Base-by-base conservation (phyloP, 495 filamentous ascomycete genomes). In the Cryomyces antarcticus region DNA sequence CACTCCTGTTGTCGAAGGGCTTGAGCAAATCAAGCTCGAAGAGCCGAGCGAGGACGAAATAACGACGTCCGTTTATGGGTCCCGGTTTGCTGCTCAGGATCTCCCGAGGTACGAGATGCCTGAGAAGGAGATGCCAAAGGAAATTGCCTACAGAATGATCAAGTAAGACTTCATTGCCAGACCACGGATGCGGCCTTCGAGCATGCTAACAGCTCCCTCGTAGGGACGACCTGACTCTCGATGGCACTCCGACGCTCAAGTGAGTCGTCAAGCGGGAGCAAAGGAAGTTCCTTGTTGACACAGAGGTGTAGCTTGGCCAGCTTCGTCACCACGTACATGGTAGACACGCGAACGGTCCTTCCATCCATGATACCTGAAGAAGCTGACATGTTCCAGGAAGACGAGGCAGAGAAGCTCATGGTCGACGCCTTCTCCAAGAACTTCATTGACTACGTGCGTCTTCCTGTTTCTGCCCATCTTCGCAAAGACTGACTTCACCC, bases 141-240 rank as follows among this genome's bases (percentile, higher is more conserved):
- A 92, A 51, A 67, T 88, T n/a, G 85, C 85, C 9, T 87, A 92
- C 59, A 78, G 83, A 37, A 82, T 93, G 82, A 94, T 94, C 64
- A 87, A 85, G 63, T 55, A 34, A 49, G 51, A 36, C 17, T 24
- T 2, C 17, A 24, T 24, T 24, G 17, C 17, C 33, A 12, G 9
- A 27, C 11, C 38, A 27, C 6, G 7, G 5, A 37, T 45, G 6
- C 6, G 31, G 37, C 30, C 35, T 13, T 42, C 11, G 13, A 34
- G 29, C 24, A 37, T 5, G 38, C 28, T 38, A 5, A 24, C 17
- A 24, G 17, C 17, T 24, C 17, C 2, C 17, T 17, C 28, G 11
- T 30, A 57, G 56, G 49, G 86, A 94, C 55, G 84, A 94, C 53
- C 60, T 93, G 52, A 85, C 78, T 49, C 62, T 93, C 47, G 85